Evolutionary conservation across 352 stramenopile genomes (phyloP), one percentile per base, ranked within the genome.

Genomic region (Phytophthora quininea): DNA sequence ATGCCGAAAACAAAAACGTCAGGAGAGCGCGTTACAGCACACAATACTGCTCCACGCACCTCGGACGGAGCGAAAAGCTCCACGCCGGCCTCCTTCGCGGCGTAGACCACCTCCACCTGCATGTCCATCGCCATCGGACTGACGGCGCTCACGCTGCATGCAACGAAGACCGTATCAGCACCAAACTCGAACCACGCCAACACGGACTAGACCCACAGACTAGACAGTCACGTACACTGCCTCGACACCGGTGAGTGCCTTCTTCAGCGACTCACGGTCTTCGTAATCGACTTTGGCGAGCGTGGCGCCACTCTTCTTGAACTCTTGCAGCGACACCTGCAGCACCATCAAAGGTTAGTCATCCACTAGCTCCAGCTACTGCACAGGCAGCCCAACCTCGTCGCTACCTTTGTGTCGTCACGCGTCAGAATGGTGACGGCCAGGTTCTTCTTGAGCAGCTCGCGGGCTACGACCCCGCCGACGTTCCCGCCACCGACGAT

Each of bases 401-500:
- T 24, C 19, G 19, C 58, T 4, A 27, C 5, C 58, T 65, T 65
- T 29, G 27, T 30, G 9, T 27, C 58, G 31, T 65, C 58, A 15
- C 58, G 48, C 10, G 58, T 65, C 19, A 59, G 50, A 6, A 72
- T 61, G 1, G 63, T 66, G 30, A 76, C 58, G 8, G 49, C 58
- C 1, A 27, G 48, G n/a, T 69, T 50, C 8, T 35, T 37, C 32
- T 76, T 76, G 48, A 76, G 64, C 48, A 75, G 42, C 11, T 51
- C 57, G 24, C 69, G 53, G 4, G 57, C 63, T 11, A 69, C 50
- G 7, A 30, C 31, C 29, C 33, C 42, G 15, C 68, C 68, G 47
- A 76, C 57, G 19, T 49, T 43, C 8, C 68, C 68, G 19, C 52
- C 68, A 14, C 63, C 68, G 24, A 72, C 37, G 40, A 72, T 43